Percentiles rank a stretch among this genome's conserved stretches.
These are phyloP conservation scores for Mallotus repandus DNA, from an alignment of 441 rosid genomes.

Conservation along the genomic window DNA sequence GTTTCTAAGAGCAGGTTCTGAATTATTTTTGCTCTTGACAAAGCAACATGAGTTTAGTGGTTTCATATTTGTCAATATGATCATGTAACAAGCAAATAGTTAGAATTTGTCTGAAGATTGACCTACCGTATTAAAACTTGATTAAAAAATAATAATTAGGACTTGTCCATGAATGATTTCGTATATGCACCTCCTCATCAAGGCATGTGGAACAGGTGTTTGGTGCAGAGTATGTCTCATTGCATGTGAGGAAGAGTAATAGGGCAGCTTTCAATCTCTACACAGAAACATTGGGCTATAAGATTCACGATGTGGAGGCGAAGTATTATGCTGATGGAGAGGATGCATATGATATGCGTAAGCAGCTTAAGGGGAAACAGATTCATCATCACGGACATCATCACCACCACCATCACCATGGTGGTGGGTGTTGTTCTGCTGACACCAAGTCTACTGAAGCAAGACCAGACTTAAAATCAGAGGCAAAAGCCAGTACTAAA, in stretches of 20 bases:
- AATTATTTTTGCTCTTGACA: neutral
- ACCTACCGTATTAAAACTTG: neutral
- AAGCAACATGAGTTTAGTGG: neutral
- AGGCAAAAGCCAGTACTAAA: conserved; percentile 47
- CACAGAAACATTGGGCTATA: conserved; percentile 78
- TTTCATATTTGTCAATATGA: neutral
- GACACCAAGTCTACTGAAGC: conserved; percentile 37
- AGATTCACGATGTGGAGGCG: conserved; percentile 90
- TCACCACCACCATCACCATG: conserved; percentile 55
- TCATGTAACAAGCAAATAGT: neutral
- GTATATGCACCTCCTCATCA: neutral
- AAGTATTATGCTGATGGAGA: conserved; percentile 98
- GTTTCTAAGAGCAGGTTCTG: neutral
- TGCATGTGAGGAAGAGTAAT: conserved; percentile 95
- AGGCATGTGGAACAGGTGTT: conserved; percentile 50
- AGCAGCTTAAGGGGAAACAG: conserved; percentile 84
- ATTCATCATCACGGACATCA: conserved; percentile 60
- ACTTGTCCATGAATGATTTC: too few species aligned
- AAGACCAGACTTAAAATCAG: conserved; percentile 53
- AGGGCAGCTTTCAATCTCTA: conserved; percentile 91
- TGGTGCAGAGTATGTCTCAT: conserved; percentile 92
- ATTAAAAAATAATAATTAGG: too few species aligned
- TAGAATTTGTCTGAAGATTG: neutral
- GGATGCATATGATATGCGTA: conserved; percentile 97
- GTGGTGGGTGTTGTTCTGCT: conserved; percentile 80